A percentile compares a stretch with the other conserved stretches of the same genome.
These are phyloP conservation scores for Pythium apleroticum DNA, from an alignment of 352 stramenopile species.

Conservation along the genomic window DNA sequence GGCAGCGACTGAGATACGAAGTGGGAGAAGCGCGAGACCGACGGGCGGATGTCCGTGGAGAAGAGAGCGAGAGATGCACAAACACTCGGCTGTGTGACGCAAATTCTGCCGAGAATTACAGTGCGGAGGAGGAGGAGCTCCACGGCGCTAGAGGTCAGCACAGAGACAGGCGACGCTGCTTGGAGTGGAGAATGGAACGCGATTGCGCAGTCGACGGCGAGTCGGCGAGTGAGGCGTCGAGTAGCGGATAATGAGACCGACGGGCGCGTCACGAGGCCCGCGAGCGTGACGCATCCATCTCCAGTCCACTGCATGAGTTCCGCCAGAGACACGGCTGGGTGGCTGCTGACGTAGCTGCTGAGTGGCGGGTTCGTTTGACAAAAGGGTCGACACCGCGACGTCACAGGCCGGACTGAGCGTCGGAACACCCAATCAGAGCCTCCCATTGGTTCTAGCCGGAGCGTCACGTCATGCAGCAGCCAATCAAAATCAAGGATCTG, in stretches of 20 bases:
- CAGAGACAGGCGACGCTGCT: background rate
- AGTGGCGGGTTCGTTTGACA: constrained; percentile 3
- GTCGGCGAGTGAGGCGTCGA: background rate
- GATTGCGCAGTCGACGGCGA: constrained; percentile 14
- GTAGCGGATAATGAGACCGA: background rate
- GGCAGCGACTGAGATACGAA: constrained; percentile 1
- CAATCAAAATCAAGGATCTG: constrained; percentile 1
- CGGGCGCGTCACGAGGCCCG: background rate
- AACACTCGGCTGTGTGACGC: background rate
- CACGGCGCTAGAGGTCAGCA: background rate
- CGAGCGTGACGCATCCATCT: background rate
- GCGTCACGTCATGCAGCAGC: background rate
- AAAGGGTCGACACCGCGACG: constrained; percentile 1
- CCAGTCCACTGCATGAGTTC: constrained; percentile 3
- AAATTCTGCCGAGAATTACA: background rate
- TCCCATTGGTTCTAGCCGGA: constrained; percentile 2
- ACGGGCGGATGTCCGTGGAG: background rate
- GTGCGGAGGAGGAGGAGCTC: background rate
- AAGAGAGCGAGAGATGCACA: background rate
- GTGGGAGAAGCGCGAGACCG: background rate
- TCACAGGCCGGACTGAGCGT: background rate
- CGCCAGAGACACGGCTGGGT: background rate
- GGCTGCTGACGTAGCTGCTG: constrained; percentile 10
- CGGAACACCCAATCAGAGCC: background rate
- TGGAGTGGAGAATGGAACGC: background rate